A percentile compares a stretch with the other conserved stretches of the same genome.
phyloP scores from a whole-genome alignment of 495 filamentous ascomycete species.

The Xylona heveae region DNA sequence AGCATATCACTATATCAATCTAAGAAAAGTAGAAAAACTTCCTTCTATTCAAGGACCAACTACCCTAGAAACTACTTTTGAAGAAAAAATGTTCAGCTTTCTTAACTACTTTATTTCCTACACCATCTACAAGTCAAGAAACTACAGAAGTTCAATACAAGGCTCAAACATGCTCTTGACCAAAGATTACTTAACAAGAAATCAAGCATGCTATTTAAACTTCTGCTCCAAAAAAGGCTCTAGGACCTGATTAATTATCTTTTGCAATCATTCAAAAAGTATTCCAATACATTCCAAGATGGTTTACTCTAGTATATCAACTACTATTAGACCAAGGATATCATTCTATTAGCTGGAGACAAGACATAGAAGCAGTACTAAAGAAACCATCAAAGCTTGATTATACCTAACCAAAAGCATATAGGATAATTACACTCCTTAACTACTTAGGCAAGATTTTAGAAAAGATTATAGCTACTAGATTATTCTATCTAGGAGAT shows the following conservation, averaged over 20 bases:
- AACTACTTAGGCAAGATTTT: too few relatives aligned
- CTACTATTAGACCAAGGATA: too few relatives aligned
- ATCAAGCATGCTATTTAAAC: neutral
- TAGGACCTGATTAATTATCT: neutral
- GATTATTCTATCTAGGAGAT: too few relatives aligned
- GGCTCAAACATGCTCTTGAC: neutral
- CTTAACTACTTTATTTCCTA: neutral
- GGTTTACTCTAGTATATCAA: neutral
- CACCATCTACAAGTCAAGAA: neutral
- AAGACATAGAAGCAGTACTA: too few relatives aligned
- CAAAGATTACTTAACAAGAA: neutral
- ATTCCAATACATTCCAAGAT: neutral
- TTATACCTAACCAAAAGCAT: too few relatives aligned
- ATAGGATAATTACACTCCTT: too few relatives aligned
- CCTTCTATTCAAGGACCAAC: too few relatives aligned
- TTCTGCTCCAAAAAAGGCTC: neutral
- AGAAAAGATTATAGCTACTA: too few relatives aligned
- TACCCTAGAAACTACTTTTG: neutral
- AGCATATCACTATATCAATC: too few relatives aligned
- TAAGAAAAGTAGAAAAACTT: too few relatives aligned
- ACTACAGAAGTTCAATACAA: neutral
- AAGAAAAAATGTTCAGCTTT: neutral
- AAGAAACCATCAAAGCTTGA: too few relatives aligned
- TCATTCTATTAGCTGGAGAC: too few relatives aligned
- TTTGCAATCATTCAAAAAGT: neutral